Evolutionary conservation across 2,329 filamentous ascomycete species (phyloP).

Genomic region (Trichoderma hamatum): DNA sequence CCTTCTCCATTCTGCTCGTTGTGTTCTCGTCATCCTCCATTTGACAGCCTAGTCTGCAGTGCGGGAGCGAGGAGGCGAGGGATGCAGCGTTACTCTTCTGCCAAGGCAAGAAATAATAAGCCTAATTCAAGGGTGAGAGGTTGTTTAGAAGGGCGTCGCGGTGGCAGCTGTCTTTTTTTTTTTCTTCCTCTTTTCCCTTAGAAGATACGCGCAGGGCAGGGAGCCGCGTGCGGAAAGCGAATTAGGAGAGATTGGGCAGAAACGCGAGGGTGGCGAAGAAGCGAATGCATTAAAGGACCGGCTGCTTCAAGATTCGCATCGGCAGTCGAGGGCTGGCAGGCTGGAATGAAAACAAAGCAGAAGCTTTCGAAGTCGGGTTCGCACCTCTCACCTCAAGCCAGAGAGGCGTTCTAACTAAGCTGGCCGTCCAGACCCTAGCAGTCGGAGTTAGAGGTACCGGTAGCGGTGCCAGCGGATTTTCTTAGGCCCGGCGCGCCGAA

Average conservation of each 20-base stretch:
- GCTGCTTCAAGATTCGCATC: conserved; percentile 32
- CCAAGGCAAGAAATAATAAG: not conserved
- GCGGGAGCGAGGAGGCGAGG: not conserved
- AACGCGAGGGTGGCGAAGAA: conserved; percentile 8
- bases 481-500: conserved; percentile 19
- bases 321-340: conserved; percentile 17
- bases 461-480: conserved; percentile 16
- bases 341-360: conserved; percentile 21
- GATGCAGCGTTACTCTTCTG: not conserved
- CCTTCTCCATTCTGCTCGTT: conserved; percentile 47
- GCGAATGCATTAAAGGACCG: conserved; percentile 23
- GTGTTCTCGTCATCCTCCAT: conserved; percentile 50
- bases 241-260: conserved; percentile 20
- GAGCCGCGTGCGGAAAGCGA: conserved; percentile 17
- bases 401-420: conserved; percentile 10
- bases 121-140: conserved; percentile 2
- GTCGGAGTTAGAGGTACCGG: conserved; percentile 7
- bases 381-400: conserved; percentile 21
- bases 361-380: conserved; percentile 22
- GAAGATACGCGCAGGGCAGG: conserved; percentile 24
- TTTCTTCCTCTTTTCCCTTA: not conserved
- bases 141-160: conserved; percentile 19
- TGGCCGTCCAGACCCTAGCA: conserved; percentile 14
- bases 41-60: conserved; percentile 28
- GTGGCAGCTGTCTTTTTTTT: conserved; percentile 1